Base-by-base conservation (phyloP, 148 eudicot genomes). In the Salicornia ramosissima region DNA sequence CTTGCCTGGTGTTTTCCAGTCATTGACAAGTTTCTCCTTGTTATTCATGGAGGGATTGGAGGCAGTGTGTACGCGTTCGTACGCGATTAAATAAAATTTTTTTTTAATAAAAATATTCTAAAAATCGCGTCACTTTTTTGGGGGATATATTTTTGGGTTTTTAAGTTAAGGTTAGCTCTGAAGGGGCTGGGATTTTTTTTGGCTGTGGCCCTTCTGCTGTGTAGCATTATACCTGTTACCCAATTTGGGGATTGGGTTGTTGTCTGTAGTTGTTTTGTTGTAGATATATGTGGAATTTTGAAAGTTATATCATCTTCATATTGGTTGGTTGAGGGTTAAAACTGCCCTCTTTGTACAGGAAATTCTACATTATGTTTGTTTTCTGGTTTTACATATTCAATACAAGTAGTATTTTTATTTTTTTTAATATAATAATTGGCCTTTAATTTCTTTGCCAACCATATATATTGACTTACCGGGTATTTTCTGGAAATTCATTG, bases 1-100 rank as follows among this genome's bases (percentile, higher is more conserved):
- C 6, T 73, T 93, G 70, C 98, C 98, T 0, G 98, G 98, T 40
- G 98, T 93, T 59, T 93, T 93, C 55, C 96, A 93, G 73, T 88
- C 98, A 7, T 76, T 93, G 92, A 88, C 96, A 14, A 90, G 98
- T 63, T 93, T 93, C 82, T 93, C 98, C 52, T 79, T 83, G 64
- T 66, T 93, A 68, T 81, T 90, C 70, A 78, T 64, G 75, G 94
- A 87, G 67, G 83, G 90, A 30, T 81, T 93, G 25, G 96, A 84
- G 81, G 71, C 80, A 12, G 92, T 83, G n/a, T 93, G 98, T 79
- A 81, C 84, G 9, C 85, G 86, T 40, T 90, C 98, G 4, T 94
- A 90, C 65, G 80, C 89, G 24, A 88, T 94, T 29, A 86, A 86
- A 63, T 85, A 84, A 83, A 68, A n/a, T n/a, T n/a, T n/a, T n/a